A percentile compares a stretch with the other conserved stretches of the same genome.
phyloP scores from a whole-genome alignment of 345 rosid genomes.

The Diplotaxis tenuifolia region DNA sequence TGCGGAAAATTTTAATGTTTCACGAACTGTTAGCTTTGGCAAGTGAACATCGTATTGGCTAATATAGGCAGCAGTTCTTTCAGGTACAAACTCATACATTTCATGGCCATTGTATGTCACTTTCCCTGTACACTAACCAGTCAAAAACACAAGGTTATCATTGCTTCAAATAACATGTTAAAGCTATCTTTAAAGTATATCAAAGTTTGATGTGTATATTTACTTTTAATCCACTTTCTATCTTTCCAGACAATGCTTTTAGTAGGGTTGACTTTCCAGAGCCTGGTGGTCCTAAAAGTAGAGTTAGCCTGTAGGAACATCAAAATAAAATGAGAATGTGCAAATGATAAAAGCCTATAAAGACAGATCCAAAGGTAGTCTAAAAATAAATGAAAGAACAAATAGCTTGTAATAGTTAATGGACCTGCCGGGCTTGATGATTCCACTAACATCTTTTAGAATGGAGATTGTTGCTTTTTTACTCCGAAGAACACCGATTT shows the following conservation, averaged over 20 bases:
- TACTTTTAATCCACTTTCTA: conserved; percentile 41
- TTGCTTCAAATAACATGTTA: not conserved
- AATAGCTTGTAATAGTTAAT: not conserved
- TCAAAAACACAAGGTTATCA: not conserved
- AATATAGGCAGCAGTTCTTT: conserved; percentile 66
- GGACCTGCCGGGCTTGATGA: conserved; percentile 70
- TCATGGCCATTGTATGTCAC: conserved; percentile 62
- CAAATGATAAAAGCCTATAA: not conserved
- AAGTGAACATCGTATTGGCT: conserved; percentile 67
- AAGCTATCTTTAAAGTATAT: not conserved
- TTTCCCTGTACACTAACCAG: conserved; percentile 47
- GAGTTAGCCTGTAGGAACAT: conserved; percentile 43
- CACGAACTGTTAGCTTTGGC: conserved; percentile 66
- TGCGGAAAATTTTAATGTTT: conserved; percentile 75
- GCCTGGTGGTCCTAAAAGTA: conserved; percentile 88
- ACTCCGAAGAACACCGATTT: conserved; percentile 35
- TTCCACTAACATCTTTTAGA: conserved; percentile 58
- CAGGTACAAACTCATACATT: conserved; percentile 60
- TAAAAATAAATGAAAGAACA: not conserved
- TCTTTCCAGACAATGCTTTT: conserved; percentile 66
- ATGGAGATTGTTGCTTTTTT: conserved; percentile 43
- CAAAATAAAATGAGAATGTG: not conserved
- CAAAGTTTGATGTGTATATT: not conserved
- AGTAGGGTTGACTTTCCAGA: conserved; percentile 82
- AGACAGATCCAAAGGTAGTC: too few relatives aligned